Evolutionary conservation across 768 basidiomycete genomes (phyloP).

Genomic region (Boletus reticuloceps): DNA sequence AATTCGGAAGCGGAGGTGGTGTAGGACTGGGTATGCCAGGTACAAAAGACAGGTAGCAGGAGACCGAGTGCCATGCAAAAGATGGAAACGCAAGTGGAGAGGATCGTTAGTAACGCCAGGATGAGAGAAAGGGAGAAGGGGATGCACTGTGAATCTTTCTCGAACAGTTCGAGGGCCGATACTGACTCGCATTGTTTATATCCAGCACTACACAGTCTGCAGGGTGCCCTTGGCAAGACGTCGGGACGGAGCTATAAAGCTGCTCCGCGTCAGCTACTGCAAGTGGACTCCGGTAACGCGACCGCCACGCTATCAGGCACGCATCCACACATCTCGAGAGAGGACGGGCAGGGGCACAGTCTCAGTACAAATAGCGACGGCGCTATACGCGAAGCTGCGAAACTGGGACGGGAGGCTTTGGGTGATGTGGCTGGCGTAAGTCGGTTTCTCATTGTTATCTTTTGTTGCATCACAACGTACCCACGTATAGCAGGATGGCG

Average conservation of each 20-base stretch:
- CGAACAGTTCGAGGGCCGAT: background rate
- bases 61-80: constrained; percentile 86
- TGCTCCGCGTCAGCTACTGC: constrained; percentile 93
- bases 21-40: constrained; percentile 59
- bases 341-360: constrained; percentile 35
- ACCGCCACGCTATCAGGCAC: constrained; percentile 38
- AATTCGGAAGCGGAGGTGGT: constrained; percentile 85
- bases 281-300: constrained; percentile 63
- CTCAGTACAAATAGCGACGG: constrained; percentile 42
- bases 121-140: constrained; percentile 85
- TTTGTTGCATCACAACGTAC: background rate
- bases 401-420: constrained; percentile 70
- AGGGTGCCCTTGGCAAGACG: constrained; percentile 94
- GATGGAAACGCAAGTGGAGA: constrained; percentile 94
- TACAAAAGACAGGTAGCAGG: constrained; percentile 57
- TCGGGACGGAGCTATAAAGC: constrained; percentile 93
- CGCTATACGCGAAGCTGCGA: constrained; percentile 71
- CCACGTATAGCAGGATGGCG: constrained; percentile 50
- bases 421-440: constrained; percentile 56
- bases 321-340: constrained; percentile 52
- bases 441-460: background rate
- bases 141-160: constrained; percentile 44
- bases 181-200: constrained; percentile 7
- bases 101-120: constrained; percentile 90
- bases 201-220: constrained; percentile 68